Base-by-base conservation (phyloP, 1,139 yeast species). In the Candida smagusa region DNA sequence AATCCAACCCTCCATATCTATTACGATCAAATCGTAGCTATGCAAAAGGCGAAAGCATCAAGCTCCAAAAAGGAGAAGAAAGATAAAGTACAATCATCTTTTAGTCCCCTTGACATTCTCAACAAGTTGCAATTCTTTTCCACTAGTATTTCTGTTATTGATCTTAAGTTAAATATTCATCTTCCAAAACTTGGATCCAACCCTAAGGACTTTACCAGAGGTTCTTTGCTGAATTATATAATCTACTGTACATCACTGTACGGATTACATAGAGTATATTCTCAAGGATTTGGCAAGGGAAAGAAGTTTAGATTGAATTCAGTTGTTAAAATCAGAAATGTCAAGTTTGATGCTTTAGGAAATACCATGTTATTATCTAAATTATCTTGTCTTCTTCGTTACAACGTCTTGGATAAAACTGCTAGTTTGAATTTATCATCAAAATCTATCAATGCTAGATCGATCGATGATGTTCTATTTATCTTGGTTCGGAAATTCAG, bases 381-480 rank as follows among this genome's bases (percentile, higher is more conserved):
- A 33, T 41, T 63, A 12, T 61, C 60, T 34, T 26, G 59, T 1
- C 48, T 68, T 23, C 45, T 58, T 0, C 46, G 58, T 1, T 68
- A 63, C 42, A 55, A 62, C 38, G 42, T 65, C 2, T 16, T 45
- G 3, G 54, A 51, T 3, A 43, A 50, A 8, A 50, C 45, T 9
- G 12, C 65, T 2, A 45, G 61, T 1, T 34, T 68, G 3, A 57
- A 59, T 33, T 33, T 63, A 9, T 46, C 56, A 13, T 53, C 59
- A 24, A 68, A 63, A 41, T 50, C 52, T 11, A 37, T 65, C 12
- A 57, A 56, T 38, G 36, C 68, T 23, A 60, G 56, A 23, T 68
- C 74, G 0, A 61, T 68, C 9, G 71, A 71, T 47, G 63, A 59
- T 30, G 63, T 61, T 22, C 54, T 71, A 7, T 71, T 71, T 47